Percentiles rank a stretch among this genome's conserved stretches.
phyloP scores from a whole-genome alignment of 257 asterid species.

The Penstemon barbatus region DNA sequence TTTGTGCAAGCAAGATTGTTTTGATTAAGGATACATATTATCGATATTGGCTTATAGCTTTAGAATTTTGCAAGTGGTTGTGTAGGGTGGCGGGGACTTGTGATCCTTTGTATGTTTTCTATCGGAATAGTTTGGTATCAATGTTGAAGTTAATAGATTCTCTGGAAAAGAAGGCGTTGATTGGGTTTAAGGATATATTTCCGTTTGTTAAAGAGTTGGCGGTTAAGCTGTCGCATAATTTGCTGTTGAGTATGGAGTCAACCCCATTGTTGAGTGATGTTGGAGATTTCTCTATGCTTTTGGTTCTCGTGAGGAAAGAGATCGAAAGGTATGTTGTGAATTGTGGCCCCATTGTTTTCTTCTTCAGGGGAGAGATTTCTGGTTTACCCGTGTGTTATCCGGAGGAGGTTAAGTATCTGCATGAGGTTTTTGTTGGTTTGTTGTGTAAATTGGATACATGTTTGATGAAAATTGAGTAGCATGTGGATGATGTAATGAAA shows the following conservation, averaged over 20 bases:
- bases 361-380: conserved; percentile 36
- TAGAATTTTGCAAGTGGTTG: conserved; percentile 70
- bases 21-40: conserved; percentile 33
- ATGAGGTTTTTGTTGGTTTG: conserved; percentile 44
- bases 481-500: conserved; percentile 36
- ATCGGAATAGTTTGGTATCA: conserved; percentile 58
- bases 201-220: conserved; percentile 68
- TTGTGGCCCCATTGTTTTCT: conserved; percentile 38
- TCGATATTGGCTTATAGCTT: conserved; percentile 48
- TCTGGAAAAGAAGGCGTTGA: conserved; percentile 26
- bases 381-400: conserved; percentile 32
- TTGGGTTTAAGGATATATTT: conserved; percentile 54
- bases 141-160: conserved; percentile 41
- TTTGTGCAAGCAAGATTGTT: conserved; percentile 40
- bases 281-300: conserved; percentile 55
- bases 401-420: conserved; percentile 45
- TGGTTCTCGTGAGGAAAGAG: conserved; percentile 40
- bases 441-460: conserved; percentile 54
- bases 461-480: conserved; percentile 58
- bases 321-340: conserved; percentile 31
- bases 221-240: conserved; percentile 40
- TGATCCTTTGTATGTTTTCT: conserved; percentile 50
- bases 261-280: conserved; percentile 43
- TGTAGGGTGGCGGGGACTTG: conserved; percentile 45
- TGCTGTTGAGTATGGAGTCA: conserved; percentile 39